These are phyloP conservation scores for Erysimum pusillum DNA, from an alignment of 441 rosid species.

Conservation along the genomic window DNA sequence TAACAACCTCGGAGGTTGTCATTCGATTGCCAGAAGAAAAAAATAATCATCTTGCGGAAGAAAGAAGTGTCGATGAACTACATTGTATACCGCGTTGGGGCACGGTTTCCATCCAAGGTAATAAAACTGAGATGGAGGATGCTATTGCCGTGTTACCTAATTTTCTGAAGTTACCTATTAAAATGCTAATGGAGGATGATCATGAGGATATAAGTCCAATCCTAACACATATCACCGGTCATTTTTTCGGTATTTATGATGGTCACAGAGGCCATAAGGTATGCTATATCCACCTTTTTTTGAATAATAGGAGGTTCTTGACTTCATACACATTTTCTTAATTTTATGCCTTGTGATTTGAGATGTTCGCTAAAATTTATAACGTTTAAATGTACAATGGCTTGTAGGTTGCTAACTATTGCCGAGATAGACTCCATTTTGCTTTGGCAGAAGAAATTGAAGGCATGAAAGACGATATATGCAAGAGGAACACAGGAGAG, in stretches of 20 bases:
- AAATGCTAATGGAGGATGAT: conserved; percentile 76
- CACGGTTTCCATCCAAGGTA: conserved; percentile 70
- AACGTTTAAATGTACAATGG: conserved; percentile 28
- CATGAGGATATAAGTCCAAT: conserved; percentile 66
- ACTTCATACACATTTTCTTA: too few relatives aligned
- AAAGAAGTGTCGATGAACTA: conserved; percentile 71
- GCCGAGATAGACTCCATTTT: conserved; percentile 69
- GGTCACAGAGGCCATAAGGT: conserved; percentile 98
- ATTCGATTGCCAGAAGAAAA: conserved; percentile 65
- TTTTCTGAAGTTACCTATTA: conserved; percentile 73
- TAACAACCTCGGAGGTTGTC: conserved; percentile 67
- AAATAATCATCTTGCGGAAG: conserved; percentile 47
- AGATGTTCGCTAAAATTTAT: background rate
- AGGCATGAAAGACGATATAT: conserved; percentile 51
- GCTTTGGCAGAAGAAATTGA: conserved; percentile 80
- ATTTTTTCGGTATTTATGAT: conserved; percentile 90
- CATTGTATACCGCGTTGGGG: conserved; percentile 95
- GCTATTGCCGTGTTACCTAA: conserved; percentile 67
- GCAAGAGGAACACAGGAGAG: conserved; percentile 49
- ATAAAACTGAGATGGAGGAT: conserved; percentile 91
- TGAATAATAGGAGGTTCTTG: too few relatives aligned
- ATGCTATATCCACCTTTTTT: conserved; percentile 18
- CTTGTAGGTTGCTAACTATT: conserved; percentile 85
- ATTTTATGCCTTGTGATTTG: too few relatives aligned
- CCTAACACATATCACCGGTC: conserved; percentile 73